These are phyloP conservation scores for Solanum chmielewskii DNA, from an alignment of 257 asterid genomes.

Conservation along the genomic window DNA sequence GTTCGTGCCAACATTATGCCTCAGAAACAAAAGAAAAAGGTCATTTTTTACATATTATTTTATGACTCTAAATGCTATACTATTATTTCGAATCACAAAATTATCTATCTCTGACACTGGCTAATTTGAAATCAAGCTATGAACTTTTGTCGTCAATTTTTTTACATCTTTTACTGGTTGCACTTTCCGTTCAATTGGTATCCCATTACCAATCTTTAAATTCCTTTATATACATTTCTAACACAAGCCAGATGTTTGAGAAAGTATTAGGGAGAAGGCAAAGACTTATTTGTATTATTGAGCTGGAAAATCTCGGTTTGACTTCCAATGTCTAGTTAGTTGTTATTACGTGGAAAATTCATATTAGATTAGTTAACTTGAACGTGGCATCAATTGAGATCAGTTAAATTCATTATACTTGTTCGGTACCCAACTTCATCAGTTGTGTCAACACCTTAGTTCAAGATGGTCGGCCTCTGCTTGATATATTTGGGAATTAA, in stretches of 20 bases:
- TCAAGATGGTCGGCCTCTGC: neutral
- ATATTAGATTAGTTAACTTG: neutral
- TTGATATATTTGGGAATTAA: neutral
- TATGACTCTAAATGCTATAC: neutral
- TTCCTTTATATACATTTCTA: neutral
- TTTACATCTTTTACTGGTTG: neutral
- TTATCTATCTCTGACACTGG: neutral
- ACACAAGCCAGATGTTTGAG: neutral
- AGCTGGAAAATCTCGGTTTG: neutral
- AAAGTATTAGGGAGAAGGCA: neutral
- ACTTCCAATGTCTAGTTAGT: neutral
- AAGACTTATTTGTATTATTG: neutral
- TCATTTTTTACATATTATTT: neutral
- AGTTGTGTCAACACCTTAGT: neutral
- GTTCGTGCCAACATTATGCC: slow-evolving; percentile 84
- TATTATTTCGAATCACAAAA: neutral
- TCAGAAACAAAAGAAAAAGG: slow-evolving; percentile 78
- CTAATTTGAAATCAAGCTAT: neutral
- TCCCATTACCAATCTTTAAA: neutral
- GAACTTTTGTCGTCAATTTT: neutral
- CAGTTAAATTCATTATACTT: neutral
- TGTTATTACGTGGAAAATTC: neutral
- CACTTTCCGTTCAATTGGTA: neutral
- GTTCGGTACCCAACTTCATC: neutral
- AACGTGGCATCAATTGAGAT: neutral